phyloP scores from a whole-genome alignment of 192 early-diverging fungal species.

The Coemansia sp. region DNA sequence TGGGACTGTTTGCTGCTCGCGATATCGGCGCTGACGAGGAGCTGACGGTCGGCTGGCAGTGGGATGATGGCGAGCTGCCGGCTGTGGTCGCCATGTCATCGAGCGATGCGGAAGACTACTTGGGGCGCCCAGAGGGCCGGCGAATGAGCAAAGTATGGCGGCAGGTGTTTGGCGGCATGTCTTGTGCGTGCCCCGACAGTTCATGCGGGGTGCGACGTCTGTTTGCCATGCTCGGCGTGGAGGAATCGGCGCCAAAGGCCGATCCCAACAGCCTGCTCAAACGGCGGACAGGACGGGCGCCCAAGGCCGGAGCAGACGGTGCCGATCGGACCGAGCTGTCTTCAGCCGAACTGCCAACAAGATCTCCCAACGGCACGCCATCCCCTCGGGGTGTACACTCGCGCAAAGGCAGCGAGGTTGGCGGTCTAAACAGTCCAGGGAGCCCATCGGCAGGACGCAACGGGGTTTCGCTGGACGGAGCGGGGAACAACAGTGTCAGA shows the following conservation, averaged over 20 bases:
- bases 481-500: neutral
- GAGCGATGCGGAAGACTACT: slow-evolving; percentile 34
- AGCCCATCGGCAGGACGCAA: neutral
- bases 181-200: slow-evolving; percentile 28
- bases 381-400: slow-evolving; percentile 5
- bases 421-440: neutral
- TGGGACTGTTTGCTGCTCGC: slow-evolving; percentile 59
- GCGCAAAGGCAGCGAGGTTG: slow-evolving; percentile 10
- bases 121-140: slow-evolving; percentile 40
- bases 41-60: slow-evolving; percentile 68
- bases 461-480: too few species aligned
- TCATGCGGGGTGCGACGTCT: slow-evolving; percentile 32
- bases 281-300: slow-evolving; percentile 23
- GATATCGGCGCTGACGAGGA: slow-evolving; percentile 59
- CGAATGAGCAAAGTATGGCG: slow-evolving; percentile 51
- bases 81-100: slow-evolving; percentile 29
- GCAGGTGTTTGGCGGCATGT: slow-evolving; percentile 41
- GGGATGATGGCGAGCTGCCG: slow-evolving; percentile 51
- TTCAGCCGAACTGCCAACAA: too few species aligned
- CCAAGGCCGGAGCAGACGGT: slow-evolving; percentile 3
- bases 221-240: slow-evolving; percentile 43
- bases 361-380: slow-evolving; percentile 10
- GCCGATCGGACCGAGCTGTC: too few species aligned
- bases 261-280: slow-evolving; percentile 6
- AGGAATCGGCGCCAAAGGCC: slow-evolving; percentile 9